Evolutionary conservation across 768 basidiomycete species (phyloP).

Genomic region (Lactarius evosmus): DNA sequence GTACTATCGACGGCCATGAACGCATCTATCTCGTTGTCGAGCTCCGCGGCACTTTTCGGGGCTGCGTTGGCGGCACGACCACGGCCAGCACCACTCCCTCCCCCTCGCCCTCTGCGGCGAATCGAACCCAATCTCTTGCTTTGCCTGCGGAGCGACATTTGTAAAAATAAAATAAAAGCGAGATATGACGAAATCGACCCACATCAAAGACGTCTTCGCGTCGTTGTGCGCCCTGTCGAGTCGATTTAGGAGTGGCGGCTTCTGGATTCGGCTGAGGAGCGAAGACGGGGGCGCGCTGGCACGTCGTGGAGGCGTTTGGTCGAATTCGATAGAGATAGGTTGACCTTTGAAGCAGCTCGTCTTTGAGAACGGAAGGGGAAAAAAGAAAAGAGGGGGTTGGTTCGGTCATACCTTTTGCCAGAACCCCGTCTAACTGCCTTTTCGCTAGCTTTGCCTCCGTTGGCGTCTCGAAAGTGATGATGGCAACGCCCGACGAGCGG

Average conservation of each 20-base stretch:
- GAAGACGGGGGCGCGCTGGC: conserved; percentile 51
- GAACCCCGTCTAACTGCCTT: conserved; percentile 79
- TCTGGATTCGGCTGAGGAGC: conserved; percentile 72
- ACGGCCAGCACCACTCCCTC: conserved; percentile 35
- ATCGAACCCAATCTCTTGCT: conserved; percentile 10
- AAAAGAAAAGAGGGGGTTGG: conserved; percentile 8
- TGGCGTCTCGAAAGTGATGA: conserved; percentile 73
- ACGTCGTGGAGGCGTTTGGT: conserved; percentile 37
- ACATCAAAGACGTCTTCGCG: conserved; percentile 26
- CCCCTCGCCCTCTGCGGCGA: conserved; percentile 33
- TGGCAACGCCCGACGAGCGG: conserved; percentile 81
- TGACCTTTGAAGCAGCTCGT: conserved; percentile 52
- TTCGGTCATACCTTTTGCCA: conserved; percentile 70
- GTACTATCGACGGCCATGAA: conserved; percentile 63
- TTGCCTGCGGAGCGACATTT: background rate
- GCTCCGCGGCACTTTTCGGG: conserved; percentile 72
- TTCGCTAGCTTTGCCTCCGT: conserved; percentile 81
- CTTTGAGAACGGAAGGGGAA: conserved; percentile 11
- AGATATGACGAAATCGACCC: background rate
- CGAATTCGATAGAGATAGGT: conserved; percentile 69
- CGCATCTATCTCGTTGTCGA: conserved; percentile 85
- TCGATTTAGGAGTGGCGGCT: conserved; percentile 66
- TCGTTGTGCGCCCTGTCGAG: conserved; percentile 47
- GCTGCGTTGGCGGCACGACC: conserved; percentile 24
- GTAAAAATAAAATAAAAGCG: background rate